A percentile compares a stretch with the other conserved stretches of the same genome.
These are phyloP conservation scores for Neofusicoccum laricinum DNA, from an alignment of 2,329 filamentous ascomycete species.

Conservation along the genomic window DNA sequence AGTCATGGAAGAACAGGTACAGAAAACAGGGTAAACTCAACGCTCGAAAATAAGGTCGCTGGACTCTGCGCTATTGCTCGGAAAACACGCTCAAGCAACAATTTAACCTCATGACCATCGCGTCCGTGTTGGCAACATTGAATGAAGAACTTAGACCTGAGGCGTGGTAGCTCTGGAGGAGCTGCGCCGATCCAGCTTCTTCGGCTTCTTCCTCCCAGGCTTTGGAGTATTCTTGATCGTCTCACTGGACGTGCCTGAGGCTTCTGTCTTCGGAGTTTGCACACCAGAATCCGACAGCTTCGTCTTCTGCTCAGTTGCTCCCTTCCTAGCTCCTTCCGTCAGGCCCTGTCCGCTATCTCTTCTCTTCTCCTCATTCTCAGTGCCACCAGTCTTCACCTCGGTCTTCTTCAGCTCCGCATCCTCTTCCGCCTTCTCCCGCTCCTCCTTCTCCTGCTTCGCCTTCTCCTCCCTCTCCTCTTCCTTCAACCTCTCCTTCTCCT, in stretches of 20 bases:
- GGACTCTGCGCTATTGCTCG: too few relatives aligned
- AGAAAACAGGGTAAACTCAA: background rate
- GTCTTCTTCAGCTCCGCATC: background rate
- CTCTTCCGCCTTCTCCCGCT: slow-evolving; percentile 5
- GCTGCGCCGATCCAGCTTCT: slow-evolving; percentile 33
- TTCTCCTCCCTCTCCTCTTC: background rate
- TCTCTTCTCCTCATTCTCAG: slow-evolving; percentile 1
- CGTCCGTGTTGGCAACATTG: background rate
- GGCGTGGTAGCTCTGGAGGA: background rate
- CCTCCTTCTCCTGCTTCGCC: slow-evolving; percentile 5
- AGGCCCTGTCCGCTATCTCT: background rate
- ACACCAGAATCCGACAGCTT: background rate
- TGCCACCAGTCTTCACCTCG: slow-evolving; percentile 4
- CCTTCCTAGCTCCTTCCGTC: background rate
- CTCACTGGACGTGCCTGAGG: background rate
- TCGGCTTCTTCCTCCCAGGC: slow-evolving; percentile 34
- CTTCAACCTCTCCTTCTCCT: background rate
- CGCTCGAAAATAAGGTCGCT: background rate
- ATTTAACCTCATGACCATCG: background rate
- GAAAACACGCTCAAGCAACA: background rate
- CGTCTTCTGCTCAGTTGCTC: background rate
- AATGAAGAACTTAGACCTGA: too few relatives aligned
- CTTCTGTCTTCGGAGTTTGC: background rate
- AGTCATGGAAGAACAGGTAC: background rate
- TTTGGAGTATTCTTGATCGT: background rate